Evolutionary conservation across 1,284 basidiomycete species (phyloP).

Genomic region (Coriolopsis trogii): DNA sequence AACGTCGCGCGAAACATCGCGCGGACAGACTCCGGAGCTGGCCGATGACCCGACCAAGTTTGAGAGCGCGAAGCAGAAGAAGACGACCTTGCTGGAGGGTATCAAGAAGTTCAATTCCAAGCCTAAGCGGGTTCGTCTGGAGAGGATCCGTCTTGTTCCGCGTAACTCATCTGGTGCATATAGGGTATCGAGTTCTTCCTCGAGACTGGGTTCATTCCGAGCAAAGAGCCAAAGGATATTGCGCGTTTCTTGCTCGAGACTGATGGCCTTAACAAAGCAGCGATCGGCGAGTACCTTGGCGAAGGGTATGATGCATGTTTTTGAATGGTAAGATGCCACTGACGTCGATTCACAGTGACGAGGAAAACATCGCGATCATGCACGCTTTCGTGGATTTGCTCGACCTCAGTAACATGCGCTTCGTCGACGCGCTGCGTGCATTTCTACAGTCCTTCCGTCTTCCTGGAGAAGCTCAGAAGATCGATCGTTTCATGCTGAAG

Average conservation of each 20-base stretch:
- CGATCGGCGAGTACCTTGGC: slow-evolving; percentile 98
- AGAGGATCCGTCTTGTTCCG: neutral
- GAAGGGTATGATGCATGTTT: slow-evolving; percentile 71
- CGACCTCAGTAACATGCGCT: slow-evolving; percentile 80
- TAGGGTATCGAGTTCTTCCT: slow-evolving; percentile 90
- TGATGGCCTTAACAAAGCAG: slow-evolving; percentile 93
- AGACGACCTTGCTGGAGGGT: slow-evolving; percentile 93
- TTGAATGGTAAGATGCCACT: slow-evolving; percentile 12
- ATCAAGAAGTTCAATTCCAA: slow-evolving; percentile 99
- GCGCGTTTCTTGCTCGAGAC: slow-evolving; percentile 88
- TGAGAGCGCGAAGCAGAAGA: slow-evolving; percentile 96
- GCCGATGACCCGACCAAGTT: slow-evolving; percentile 91
- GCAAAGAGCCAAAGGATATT: slow-evolving; percentile 77
- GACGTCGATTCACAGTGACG: slow-evolving; percentile 58
- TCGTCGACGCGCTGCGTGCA: slow-evolving; percentile 85
- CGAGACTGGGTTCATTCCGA: slow-evolving; percentile 88
- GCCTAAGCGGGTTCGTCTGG: slow-evolving; percentile 74
- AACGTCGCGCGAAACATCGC: too few relatives aligned
- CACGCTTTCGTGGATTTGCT: slow-evolving; percentile 94
- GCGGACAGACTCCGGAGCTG: slow-evolving; percentile 76
- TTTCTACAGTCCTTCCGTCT: slow-evolving; percentile 95
- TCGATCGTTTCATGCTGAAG: slow-evolving; percentile 98
- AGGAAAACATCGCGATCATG: slow-evolving; percentile 89
- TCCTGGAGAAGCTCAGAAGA: slow-evolving; percentile 96
- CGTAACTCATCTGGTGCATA: slow-evolving; percentile 7